phyloP scores from a whole-genome alignment of 2,329 filamentous ascomycete species.

The Pyricularia pennisetigena region DNA sequence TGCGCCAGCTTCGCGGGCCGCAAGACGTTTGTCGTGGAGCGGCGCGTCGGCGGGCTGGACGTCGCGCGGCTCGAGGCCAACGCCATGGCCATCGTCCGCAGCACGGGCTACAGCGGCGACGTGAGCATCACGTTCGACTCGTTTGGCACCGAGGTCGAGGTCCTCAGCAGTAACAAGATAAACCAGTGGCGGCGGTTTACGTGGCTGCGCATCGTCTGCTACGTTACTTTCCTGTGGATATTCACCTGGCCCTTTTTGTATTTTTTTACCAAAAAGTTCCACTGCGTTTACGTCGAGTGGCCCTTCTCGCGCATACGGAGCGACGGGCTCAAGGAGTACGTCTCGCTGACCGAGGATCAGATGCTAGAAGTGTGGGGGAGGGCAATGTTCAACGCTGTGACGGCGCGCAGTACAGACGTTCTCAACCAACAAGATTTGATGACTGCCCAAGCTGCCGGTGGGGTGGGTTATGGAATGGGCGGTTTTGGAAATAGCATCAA shows the following conservation, averaged over 20 bases:
- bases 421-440: conserved; percentile 48
- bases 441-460: conserved; percentile 20
- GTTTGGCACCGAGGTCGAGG: conserved; percentile 43
- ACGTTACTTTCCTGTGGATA: conserved; percentile 57
- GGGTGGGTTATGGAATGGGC: background rate
- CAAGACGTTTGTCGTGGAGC: conserved; percentile 43
- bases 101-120: conserved; percentile 58
- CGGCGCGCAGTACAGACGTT: conserved; percentile 44
- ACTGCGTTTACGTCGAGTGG: conserved; percentile 55
- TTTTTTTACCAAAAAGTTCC: conserved; percentile 58
- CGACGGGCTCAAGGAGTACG: conserved; percentile 30
- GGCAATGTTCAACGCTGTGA: conserved; percentile 47
- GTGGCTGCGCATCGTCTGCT: conserved; percentile 58
- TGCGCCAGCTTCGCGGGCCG: conserved; percentile 47
- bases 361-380: conserved; percentile 56
- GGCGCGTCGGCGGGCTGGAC: conserved; percentile 51
- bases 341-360: conserved; percentile 43
- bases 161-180: conserved; percentile 52
- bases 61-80: conserved; percentile 37
- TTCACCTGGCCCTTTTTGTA: conserved; percentile 63
- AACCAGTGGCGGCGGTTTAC: conserved; percentile 55
- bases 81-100: conserved; percentile 45
- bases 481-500: background rate
- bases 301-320: conserved; percentile 32
- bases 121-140: conserved; percentile 51